phyloP scores from a whole-genome alignment of 2,329 filamentous ascomycete genomes.

The Colletotrichum phormii region DNA sequence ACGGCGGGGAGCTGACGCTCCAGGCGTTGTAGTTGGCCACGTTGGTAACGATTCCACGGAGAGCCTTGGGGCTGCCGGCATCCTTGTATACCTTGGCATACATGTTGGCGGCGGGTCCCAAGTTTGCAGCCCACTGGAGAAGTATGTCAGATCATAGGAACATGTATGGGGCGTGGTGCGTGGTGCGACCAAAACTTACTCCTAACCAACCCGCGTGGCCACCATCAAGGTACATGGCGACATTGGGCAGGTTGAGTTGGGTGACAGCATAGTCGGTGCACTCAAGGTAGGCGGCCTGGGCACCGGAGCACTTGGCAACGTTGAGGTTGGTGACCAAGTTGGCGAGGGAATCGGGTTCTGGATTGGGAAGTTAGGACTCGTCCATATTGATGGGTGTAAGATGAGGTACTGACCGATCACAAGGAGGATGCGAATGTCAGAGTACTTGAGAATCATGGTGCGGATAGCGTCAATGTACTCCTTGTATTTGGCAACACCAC shows the following conservation, averaged over 20 bases:
- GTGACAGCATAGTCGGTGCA: slow-evolving; percentile 63
- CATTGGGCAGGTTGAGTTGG: slow-evolving; percentile 65
- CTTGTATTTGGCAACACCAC: slow-evolving; percentile 66
- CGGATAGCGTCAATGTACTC: slow-evolving; percentile 64
- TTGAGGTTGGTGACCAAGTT: slow-evolving; percentile 68
- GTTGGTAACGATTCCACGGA: slow-evolving; percentile 68
- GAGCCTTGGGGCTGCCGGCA: slow-evolving; percentile 59
- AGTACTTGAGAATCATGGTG: slow-evolving; percentile 53
- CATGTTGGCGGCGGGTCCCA: slow-evolving; percentile 58
- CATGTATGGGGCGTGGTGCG: too few species aligned
- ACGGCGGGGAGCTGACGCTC: slow-evolving; percentile 53
- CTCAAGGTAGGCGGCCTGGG: slow-evolving; percentile 60
- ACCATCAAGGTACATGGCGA: slow-evolving; percentile 65
- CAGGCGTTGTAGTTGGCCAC: slow-evolving; percentile 69
- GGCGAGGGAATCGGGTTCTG: slow-evolving; percentile 68
- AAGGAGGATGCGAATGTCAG: slow-evolving; percentile 56
- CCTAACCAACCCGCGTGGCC: slow-evolving; percentile 65
- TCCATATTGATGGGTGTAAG: not conserved
- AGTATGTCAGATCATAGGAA: not conserved
- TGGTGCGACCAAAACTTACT: not conserved
- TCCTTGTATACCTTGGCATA: slow-evolving; percentile 61
- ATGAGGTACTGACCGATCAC: slow-evolving; percentile 52
- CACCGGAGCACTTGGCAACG: slow-evolving; percentile 61
- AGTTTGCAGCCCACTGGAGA: slow-evolving; percentile 67
- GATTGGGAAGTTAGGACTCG: slow-evolving; percentile 36